Conservation (phyloP, 805 yeast genomes). For the Candida gorgasii region DNA sequence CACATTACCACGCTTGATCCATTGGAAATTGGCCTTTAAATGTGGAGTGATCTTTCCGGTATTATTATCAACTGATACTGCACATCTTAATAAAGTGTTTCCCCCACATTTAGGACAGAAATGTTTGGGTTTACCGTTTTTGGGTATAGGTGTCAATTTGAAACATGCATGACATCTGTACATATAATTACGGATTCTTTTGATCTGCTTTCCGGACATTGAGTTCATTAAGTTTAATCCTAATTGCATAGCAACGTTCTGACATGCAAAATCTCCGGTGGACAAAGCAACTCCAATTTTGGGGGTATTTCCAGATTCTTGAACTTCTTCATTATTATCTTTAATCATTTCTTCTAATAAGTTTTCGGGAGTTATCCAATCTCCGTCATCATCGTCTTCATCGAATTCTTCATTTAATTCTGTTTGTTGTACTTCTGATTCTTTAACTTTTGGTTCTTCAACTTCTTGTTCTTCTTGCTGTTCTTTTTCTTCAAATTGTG, state of each 20-base stretch:
- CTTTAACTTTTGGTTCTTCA: not conserved
- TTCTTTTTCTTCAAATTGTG: no score
- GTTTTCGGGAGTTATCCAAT: slow-evolving; percentile 93
- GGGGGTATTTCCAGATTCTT: slow-evolving; percentile 30
- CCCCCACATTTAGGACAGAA: slow-evolving; percentile 98
- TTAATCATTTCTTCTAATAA: slow-evolving; percentile 66
- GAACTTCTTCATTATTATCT: slow-evolving; percentile 62
- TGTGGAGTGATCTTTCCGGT: slow-evolving; percentile 88
- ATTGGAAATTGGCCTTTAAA: slow-evolving; percentile 86
- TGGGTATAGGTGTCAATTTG: slow-evolving; percentile 74
- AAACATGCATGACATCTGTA: slow-evolving; percentile 97
- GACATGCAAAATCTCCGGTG: slow-evolving; percentile 97
- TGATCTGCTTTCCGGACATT: slow-evolving; percentile 80
- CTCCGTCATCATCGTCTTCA: slow-evolving; percentile 80
- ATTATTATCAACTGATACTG: slow-evolving; percentile 76
- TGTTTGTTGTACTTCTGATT: not conserved
- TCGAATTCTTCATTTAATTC: slow-evolving; percentile 51
- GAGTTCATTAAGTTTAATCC: slow-evolving; percentile 86
- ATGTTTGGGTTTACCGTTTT: slow-evolving; percentile 73
- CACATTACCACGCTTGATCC: slow-evolving; percentile 86
- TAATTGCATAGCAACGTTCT: slow-evolving; percentile 88
- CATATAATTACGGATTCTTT: slow-evolving; percentile 87
- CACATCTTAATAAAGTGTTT: slow-evolving; percentile 82
- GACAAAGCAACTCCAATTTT: slow-evolving; percentile 79
- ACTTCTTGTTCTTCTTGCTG: no score